These are phyloP conservation scores for Daldinia childiae DNA, from an alignment of 495 filamentous ascomycete genomes.

Conservation along the genomic window DNA sequence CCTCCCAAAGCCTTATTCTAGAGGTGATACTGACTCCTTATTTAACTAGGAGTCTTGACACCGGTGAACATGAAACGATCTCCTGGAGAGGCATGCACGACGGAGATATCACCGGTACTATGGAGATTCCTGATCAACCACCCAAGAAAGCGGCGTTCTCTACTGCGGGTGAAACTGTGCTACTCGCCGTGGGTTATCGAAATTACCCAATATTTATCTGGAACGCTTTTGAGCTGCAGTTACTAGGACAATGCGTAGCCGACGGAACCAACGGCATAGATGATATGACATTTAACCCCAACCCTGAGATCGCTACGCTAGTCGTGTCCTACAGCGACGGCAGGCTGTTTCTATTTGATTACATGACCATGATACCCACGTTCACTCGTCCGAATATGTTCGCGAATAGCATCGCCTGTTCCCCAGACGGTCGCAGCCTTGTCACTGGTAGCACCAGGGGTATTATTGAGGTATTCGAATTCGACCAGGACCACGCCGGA, in stretches of 20 bases:
- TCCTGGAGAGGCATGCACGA: neutral
- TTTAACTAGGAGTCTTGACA: neutral
- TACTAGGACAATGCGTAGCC: constrained; percentile 5
- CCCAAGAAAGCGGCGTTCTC: neutral
- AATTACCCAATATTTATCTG: constrained; percentile 1
- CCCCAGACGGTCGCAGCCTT: neutral
- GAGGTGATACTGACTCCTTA: no score
- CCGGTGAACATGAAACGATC: neutral
- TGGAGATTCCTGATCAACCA: neutral
- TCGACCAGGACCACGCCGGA: neutral
- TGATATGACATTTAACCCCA: constrained; percentile 11
- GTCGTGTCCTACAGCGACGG: constrained; percentile 5
- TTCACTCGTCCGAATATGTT: neutral
- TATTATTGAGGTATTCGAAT: constrained; percentile 7
- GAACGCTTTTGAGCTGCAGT: constrained; percentile 1
- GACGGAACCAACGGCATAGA: constrained; percentile 3
- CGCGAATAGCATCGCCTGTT: constrained; percentile 4
- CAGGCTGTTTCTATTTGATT: neutral
- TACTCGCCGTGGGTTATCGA: neutral
- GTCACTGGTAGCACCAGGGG: neutral
- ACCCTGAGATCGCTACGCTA: neutral
- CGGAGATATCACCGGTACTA: neutral
- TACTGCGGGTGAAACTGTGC: neutral
- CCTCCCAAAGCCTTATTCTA: neutral
- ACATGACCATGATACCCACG: neutral